Evolutionary conservation across 495 filamentous ascomycete species (phyloP), one percentile per base, ranked within the genome.

Genomic region (Xanthoparmelia taractica): DNA sequence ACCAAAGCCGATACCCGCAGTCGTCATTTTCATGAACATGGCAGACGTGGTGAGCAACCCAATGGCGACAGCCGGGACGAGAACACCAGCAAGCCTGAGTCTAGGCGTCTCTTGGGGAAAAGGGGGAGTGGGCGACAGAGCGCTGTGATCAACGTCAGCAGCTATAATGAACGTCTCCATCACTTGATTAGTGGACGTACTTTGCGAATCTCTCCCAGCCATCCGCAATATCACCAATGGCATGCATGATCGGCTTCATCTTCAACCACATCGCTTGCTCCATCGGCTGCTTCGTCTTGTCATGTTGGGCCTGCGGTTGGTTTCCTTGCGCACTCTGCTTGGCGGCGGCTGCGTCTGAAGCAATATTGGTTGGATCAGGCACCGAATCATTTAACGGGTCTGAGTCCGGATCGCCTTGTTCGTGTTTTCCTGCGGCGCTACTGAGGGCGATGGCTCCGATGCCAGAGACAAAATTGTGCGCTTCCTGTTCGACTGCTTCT

Each of bases 211-310:
- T 76, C 70, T 96, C 92, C 81, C 88, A 96, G 0, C 79, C 82
- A 72, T 96, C 92, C 1, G 86, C 79, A 20, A 91, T 75, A 68
- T 90, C 88, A 20, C 85, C 84, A 36, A 96, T 68, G 2, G 79
- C 76, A 69, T 91, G 88, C 90, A 96, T 94, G 18, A 86, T 71
- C 0, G 88, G 86, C 61, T 90, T 79, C 70, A 88, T 87, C 65
- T 87, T 86, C 11, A 80, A 81, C 79, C 89, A 88, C 73, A 94
- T 88, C 4, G 85, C 87, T 6, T 84, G 85, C 71, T 88, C 87
- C 77, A 95, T 87, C 0, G 89, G 91, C 48, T 88, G 81, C 69
- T 92, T 94, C 0, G 91, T 92, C 75, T 91, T 95, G 67, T 95
- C 90, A 52, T 91, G 83, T 8, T 79, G 70, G 0, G 76, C 67